Evolutionary conservation across 2,329 filamentous ascomycete genomes (phyloP), one percentile per base, ranked within the genome.

Genomic region (Dothiorella sarmentorum): DNA sequence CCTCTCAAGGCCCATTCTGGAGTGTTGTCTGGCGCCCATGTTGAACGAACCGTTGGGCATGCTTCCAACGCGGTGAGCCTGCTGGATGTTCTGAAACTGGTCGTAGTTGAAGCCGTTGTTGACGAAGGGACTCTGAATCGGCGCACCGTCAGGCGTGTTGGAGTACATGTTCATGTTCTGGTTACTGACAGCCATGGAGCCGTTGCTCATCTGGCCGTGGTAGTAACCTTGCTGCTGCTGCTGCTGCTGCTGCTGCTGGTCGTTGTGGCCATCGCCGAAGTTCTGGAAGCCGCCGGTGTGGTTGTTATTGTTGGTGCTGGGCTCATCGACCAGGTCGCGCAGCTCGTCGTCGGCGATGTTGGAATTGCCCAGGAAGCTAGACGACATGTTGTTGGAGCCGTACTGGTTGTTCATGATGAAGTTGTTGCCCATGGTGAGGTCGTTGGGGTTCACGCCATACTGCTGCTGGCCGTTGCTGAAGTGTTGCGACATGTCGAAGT

Each of bases 291-390:
- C 66, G 61, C 37, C 57, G 38, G 63, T 64, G 33, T 68, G 65
- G 15, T 71, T 67, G 35, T n/a, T 31, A 13, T 40, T 53, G 45
- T 51, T 51, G 31, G 69, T 69, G 61, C 61, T 59, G 35, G 66
- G 65, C 49, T 76, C 72, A 44, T 80, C 77, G 27, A 76, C 81
- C 7, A 93, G 80, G 64, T 96, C 92, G 45, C 93, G 81, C 45
- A 97, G 80, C 70, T 97, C 93, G 63, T 97, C 93, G 64, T 96
- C 93, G 62, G 85, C 87, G 64, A 96, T 92, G 38, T 88, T 82
- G 10, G 90, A 88, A 61, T 87, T 88, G 60, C 88, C 88, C 44
- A 88, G 87, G 76, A 91, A 96, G 71, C 84, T 87, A 60, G 85
- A 86, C 29, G 83, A 81, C 63, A 86, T 79, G 69, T 83, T 87